Base-by-base conservation (phyloP, 768 basidiomycete species). In the Erythrobasidium yunnanense region DNA sequence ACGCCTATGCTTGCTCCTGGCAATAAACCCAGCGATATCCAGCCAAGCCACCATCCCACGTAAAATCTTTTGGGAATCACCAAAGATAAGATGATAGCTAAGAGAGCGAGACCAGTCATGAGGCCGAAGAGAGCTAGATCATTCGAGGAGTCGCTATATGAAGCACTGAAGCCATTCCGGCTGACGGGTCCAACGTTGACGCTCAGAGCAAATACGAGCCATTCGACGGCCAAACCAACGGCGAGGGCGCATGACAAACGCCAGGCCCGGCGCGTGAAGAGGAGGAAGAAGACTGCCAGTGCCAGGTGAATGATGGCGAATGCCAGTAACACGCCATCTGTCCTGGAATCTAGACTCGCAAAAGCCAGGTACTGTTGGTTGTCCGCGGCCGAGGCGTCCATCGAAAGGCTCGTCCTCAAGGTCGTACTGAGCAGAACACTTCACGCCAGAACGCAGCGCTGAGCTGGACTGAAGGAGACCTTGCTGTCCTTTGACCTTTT, bases 281-380 rank as follows among this genome's bases (percentile, higher is more conserved):
- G 1, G 66, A 63, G 38, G 18, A 70, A 55, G 47, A 34, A 23
- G 23, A 35, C 27, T 23, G 53, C 66, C 11, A 67, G 1, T 35
- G 67, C 2, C 34, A 70, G 54, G 30, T 54, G 55, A 2, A 34
- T 7, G 49, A 65, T 29, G 25, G 53, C 32, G 55, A 58, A 70
- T 4, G 60, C 47, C 25, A 63, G 20, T 17, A 34, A 30, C 30
- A 51, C 60, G 30, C 4, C 47, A 30, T 29, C 27, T 3, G 47
- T 34, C n/a, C 60, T 20, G n/a, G 60, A 63, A 3, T 15, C 33
- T 4, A 30, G 45, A 32, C 15, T 29, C 29, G 30, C 20, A 30
- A 50, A 51, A 6, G 60, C 47, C 8, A 51, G 17, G 27, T 63
- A 63, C n/a, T n/a, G n/a, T n/a, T n/a, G n/a, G n/a, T n/a, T n/a